Evolutionary conservation across 2,329 filamentous ascomycete species (phyloP), one percentile per base, ranked within the genome.

Genomic region (Gaeumannomyces sp.): DNA sequence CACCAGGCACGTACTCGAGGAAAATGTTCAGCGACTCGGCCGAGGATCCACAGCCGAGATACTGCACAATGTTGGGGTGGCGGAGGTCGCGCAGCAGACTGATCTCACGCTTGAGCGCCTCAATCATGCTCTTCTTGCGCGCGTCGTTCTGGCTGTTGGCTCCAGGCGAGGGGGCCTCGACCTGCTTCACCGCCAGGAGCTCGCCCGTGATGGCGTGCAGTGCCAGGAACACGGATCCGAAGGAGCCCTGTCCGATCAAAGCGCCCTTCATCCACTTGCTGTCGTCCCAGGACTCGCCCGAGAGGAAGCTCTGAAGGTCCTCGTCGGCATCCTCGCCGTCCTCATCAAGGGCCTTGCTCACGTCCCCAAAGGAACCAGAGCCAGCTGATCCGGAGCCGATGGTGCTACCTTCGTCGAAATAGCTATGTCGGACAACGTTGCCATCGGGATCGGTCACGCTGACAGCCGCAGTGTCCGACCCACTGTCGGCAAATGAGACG

Each of bases 181-280:
- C 95, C 77, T 99, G 95, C 81, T 99, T 99, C 66, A 99, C 95
- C 28, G 95, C 95, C 81, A 99, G 92, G 59, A 99, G 89, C 78
- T 98, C 95, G 73, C 94, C 95, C 25, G 95, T 99, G 64, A 99
- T 90, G 62, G 95, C 92, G 75, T 99, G 95, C 38, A 99, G 83
- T 31, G 95, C 95, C 61, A 99, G 84, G 77, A 96, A 99, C 64
- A 99, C 95, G 71, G 89, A 93, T 72, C 95, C 95, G 73, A 99
- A 99, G 5, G 93, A 97, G 68, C 95, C 95, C 77, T 97, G 93
- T 38, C 95, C 95, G 70, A 99, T 99, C 68, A 98, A 83, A 38
- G 94, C 93, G 73, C 95, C 95, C 81, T 98, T 97, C 93, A 99
- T 98, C 91, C 96, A 99, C 76, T 97, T 96, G 79, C 94, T 91